phyloP scores from a whole-genome alignment of 73 alveolate species.

The Strombidium stylifer region DNA sequence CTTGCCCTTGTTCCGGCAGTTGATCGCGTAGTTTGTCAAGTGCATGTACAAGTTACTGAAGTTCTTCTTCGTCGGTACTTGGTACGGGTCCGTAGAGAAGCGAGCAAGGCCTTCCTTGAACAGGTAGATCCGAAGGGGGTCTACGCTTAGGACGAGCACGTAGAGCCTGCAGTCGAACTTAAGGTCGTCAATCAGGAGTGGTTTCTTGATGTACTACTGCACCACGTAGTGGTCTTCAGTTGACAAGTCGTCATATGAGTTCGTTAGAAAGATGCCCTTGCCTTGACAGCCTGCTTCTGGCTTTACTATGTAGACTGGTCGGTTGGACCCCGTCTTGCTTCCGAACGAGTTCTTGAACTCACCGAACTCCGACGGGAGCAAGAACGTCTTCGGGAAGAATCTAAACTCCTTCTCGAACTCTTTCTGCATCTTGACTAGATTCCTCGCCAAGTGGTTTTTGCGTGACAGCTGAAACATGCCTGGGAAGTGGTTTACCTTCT shows the following conservation, averaged over 20 bases:
- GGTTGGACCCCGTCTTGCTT: too few species aligned
- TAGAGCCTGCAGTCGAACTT: conserved; percentile 82
- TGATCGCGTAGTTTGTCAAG: conserved; percentile 45
- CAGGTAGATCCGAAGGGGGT: conserved; percentile 74
- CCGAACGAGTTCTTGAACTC: conserved; percentile 8
- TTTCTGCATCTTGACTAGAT: conserved; percentile 3
- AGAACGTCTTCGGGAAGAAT: conserved; percentile 8
- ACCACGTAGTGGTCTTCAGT: conserved; percentile 44
- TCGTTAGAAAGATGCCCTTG: conserved; percentile 71
- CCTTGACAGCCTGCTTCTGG: conserved; percentile 86
- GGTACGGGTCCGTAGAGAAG: conserved; percentile 42
- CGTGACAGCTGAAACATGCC: conserved; percentile 13
- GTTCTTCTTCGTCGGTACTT: conserved; percentile 13
- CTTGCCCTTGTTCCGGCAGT: conserved; percentile 7
- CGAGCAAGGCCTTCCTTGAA: conserved; percentile 79
- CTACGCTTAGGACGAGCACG: conserved; percentile 68
- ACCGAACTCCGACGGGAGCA: conserved; percentile 5
- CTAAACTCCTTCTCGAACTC: neutral
- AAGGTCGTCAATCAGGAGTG: conserved; percentile 68
- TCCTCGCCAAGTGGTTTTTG: conserved; percentile 1
- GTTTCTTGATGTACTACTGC: conserved; percentile 68
- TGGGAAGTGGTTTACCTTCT: conserved; percentile 18
- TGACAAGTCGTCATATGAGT: conserved; percentile 56
- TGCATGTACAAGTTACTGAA: conserved; percentile 6
- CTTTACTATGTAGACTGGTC: conserved; percentile 68